Conservation (phyloP, 2,329 filamentous ascomycete genomes). For the Paraconiothyrium brasiliense region DNA sequence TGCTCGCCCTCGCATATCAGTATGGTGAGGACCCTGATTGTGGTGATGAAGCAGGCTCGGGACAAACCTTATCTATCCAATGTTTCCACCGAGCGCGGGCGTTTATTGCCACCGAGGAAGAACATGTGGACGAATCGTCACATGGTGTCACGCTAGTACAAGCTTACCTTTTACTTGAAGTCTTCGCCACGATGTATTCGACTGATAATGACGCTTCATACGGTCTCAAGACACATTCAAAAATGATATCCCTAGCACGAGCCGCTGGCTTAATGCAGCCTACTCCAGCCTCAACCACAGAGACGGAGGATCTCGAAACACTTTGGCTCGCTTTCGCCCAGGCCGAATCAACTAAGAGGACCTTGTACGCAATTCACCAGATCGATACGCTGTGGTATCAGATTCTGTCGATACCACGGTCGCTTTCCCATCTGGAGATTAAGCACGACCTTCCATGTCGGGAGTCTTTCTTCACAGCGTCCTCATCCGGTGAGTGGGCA, state of each 20-base stretch:
- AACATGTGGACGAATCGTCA: conserved; percentile 12
- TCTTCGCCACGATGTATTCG: conserved; percentile 31
- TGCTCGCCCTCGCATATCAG: conserved; percentile 30
- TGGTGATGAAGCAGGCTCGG: conserved; percentile 21
- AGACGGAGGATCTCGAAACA: conserved; percentile 25
- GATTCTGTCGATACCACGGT: conserved; percentile 32
- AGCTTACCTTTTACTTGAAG: conserved; percentile 28
- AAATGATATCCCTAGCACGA: conserved; percentile 30
- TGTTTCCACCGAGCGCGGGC: conserved; percentile 28
- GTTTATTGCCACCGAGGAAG: conserved; percentile 23
- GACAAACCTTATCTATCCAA: conserved; percentile 18
- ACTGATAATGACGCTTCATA: conserved; percentile 29
- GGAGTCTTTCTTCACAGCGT: conserved; percentile 29
- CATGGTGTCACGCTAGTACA: conserved; percentile 24
- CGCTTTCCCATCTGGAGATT: conserved; percentile 35
- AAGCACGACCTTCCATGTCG: conserved; percentile 34
- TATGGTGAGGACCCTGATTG: conserved; percentile 30
- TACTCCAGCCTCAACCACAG: conserved; percentile 14
- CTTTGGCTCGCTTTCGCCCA: conserved; percentile 28
- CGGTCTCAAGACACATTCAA: conserved; percentile 33
- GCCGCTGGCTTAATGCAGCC: conserved; percentile 29
- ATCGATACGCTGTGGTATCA: conserved; percentile 36
- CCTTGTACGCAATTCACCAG: conserved; percentile 31
- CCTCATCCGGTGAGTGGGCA: conserved; percentile 28
- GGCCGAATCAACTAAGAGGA: conserved; percentile 28